Base-by-base conservation (phyloP, 108 stramenopile species). In the Nitzschia inconspicua region DNA sequence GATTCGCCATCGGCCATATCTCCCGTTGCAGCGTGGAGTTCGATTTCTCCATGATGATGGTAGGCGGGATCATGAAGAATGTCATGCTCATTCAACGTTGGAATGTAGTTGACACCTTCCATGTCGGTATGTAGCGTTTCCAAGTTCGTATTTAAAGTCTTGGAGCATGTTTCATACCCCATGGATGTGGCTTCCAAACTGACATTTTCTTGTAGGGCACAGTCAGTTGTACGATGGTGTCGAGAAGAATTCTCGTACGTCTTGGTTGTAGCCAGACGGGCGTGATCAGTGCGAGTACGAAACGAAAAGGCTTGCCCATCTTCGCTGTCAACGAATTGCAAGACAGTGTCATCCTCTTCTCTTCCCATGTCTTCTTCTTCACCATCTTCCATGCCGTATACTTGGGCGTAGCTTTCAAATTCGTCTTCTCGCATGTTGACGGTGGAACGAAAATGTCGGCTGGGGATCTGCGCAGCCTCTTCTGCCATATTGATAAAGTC, bases 251-350 rank as follows among this genome's bases (percentile, higher is more conserved):
- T n/a, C 19, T 18, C 53, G 8, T 54, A 39, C 0, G n/a, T 0
- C n/a, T 39, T 39, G 14, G 11, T 39, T 14, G 0, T 0, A 39
- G n/a, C 34, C 24, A 10, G n/a, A 10, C 23, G 53, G 6, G 53
- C 3, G 24, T 36, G 34, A 3, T 34, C 34, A n/a, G n/a, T n/a
- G n/a, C n/a, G n/a, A n/a, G n/a, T n/a, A n/a, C n/a, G n/a, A n/a
- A n/a, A n/a, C n/a, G n/a, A n/a, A 13, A 54, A 54, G 8, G 37
- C 53, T 23, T 54, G 18, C 19, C 53, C 53, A 18, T 54, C 53
- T 22, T 54, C 53, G 35, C 53, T 54, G 11, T 54, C 53, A 23
- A 54, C 53, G 11, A 54, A 54, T 37, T 54, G 27, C n/a, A n/a
- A n/a, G n/a, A n/a, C n/a, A n/a, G n/a, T n/a, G n/a, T n/a, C n/a